These are phyloP conservation scores for Phytophthora brassicae DNA, from an alignment of 352 stramenopile species.

Conservation along the genomic window DNA sequence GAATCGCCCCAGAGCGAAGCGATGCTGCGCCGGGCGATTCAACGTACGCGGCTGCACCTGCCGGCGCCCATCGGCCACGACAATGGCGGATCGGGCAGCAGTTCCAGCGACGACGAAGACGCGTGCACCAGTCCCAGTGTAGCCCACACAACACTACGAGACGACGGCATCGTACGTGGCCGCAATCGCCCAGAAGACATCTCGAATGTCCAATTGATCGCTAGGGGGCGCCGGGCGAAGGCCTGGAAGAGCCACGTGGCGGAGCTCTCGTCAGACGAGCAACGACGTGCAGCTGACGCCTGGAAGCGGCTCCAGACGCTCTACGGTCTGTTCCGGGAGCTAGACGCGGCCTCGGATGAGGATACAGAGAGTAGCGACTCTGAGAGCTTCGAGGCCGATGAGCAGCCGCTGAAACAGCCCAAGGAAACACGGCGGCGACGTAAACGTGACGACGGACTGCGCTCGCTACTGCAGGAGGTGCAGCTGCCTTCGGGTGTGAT, in stretches of 20 bases:
- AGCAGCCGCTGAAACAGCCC: not conserved
- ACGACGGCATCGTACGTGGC: conserved; percentile 32
- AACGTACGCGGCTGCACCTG: conserved; percentile 57
- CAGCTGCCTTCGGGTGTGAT: conserved; percentile 42
- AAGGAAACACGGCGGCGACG: conserved; percentile 9
- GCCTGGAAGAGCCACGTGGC: conserved; percentile 26
- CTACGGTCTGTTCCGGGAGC: conserved; percentile 59
- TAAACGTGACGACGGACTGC: conserved; percentile 47
- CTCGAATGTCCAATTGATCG: conserved; percentile 26
- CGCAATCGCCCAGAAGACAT: conserved; percentile 32
- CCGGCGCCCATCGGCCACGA: conserved; percentile 59
- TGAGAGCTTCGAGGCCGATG: conserved; percentile 12
- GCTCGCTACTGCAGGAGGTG: conserved; percentile 45
- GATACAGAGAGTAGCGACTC: conserved; percentile 24
- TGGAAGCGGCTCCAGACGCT: conserved; percentile 61
- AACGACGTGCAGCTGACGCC: conserved; percentile 50
- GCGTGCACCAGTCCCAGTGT: conserved; percentile 36
- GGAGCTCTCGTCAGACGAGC: conserved; percentile 40
- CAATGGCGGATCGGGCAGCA: conserved; percentile 44
- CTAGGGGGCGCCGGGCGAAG: conserved; percentile 6
- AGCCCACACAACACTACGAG: conserved; percentile 41
- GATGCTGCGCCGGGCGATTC: conserved; percentile 68
- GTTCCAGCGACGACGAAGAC: conserved; percentile 30
- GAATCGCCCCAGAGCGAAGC: not conserved
- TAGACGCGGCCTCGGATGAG: conserved; percentile 28